Conservation (phyloP, 176 grass and related monocot species). For the Avena sativa region DNA sequence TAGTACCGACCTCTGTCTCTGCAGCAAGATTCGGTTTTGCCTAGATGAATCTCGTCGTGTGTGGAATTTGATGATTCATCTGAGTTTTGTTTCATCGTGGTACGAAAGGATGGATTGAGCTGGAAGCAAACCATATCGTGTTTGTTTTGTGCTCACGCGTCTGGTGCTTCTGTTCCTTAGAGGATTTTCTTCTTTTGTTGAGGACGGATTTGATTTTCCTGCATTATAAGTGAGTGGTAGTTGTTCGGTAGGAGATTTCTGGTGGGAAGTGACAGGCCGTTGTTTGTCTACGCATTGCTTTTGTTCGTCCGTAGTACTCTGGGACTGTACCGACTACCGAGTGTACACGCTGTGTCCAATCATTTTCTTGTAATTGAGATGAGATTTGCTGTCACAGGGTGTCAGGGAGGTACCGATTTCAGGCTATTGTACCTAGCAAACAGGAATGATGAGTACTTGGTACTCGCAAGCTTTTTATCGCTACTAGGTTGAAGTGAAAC, state of each 20-base stretch:
- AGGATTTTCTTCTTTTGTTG: background rate
- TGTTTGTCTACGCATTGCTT: constrained; percentile 25
- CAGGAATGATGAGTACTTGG: background rate
- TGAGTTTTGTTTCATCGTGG: background rate
- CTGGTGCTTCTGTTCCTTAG: background rate
- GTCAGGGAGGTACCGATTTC: constrained; percentile 38
- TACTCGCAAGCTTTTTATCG: background rate
- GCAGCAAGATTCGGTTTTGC: background rate
- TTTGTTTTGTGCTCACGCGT: constrained; percentile 42
- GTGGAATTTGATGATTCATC: background rate
- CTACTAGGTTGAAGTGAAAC: background rate
- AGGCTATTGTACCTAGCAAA: constrained; percentile 10
- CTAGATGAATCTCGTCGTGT: background rate
- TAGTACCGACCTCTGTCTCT: constrained; percentile 21
- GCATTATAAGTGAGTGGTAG: constrained; percentile 14
- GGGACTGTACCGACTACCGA: constrained; percentile 3
- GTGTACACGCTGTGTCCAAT: constrained; percentile 14
- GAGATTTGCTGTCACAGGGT: constrained; percentile 28
- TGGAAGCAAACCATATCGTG: background rate
- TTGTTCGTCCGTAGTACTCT: background rate
- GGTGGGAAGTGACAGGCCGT: constrained; percentile 23
- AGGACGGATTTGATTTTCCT: background rate
- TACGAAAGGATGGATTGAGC: background rate
- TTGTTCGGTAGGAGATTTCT: constrained; percentile 34
- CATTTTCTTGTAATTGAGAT: constrained; percentile 24